These are phyloP conservation scores for Arthrobotrys megalospora DNA, from an alignment of 2,329 filamentous ascomycete species.

Conservation along the genomic window DNA sequence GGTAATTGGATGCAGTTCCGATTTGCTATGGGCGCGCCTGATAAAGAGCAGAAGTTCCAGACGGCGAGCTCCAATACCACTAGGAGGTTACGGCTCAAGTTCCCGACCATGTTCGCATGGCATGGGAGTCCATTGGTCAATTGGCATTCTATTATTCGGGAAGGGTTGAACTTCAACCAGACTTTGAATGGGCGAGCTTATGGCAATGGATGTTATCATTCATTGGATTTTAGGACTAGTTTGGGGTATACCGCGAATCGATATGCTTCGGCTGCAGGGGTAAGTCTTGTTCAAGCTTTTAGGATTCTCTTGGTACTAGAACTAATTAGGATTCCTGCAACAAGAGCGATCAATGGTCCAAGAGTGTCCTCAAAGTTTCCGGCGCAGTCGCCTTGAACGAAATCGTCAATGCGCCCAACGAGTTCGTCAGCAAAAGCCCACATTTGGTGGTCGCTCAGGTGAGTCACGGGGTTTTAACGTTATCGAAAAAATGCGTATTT, in stretches of 20 bases:
- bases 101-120: constrained; percentile 86
- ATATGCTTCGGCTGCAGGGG: constrained; percentile 12
- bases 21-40: constrained; percentile 88
- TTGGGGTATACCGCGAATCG: constrained; percentile 69
- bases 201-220: constrained; percentile 88
- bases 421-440: constrained; percentile 72
- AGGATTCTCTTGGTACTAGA: constrained; percentile 11
- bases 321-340: constrained; percentile 3
- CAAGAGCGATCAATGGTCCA: constrained; percentile 73
- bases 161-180: constrained; percentile 81
- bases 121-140: constrained; percentile 83
- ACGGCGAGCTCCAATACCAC: constrained; percentile 71
- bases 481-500: constrained; percentile 27
- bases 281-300: constrained; percentile 21
- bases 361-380: constrained; percentile 75
- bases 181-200: constrained; percentile 77
- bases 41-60: constrained; percentile 84
- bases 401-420: constrained; percentile 79
- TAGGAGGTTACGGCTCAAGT: constrained; percentile 67
- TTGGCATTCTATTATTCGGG: constrained; percentile 91
- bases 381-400: constrained; percentile 83
- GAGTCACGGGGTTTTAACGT: constrained; percentile 38
- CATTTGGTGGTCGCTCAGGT: constrained; percentile 56
- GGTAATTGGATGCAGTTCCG: constrained; percentile 82
- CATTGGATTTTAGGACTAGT: constrained; percentile 74